Percentiles rank a stretch among this genome's conserved stretches.
These are phyloP conservation scores for Aspergillus awamori DNA, from an alignment of 2,329 filamentous ascomycete species.

Conservation along the genomic window DNA sequence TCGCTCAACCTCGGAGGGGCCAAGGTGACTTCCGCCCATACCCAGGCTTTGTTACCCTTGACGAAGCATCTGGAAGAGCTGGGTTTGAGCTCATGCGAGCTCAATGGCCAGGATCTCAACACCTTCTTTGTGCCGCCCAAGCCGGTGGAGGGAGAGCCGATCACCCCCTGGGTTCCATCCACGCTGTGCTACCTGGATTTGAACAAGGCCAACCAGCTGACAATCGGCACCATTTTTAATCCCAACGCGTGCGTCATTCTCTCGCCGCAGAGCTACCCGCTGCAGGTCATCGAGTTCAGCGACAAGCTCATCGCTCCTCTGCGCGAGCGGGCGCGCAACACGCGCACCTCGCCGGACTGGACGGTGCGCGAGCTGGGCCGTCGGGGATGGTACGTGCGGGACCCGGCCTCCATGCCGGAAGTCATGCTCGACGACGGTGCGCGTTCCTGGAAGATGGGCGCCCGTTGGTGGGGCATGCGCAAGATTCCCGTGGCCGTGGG, in stretches of 20 bases:
- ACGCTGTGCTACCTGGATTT: conserved; percentile 76
- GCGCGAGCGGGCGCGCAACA: conserved; percentile 64
- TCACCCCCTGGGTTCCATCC: conserved; percentile 56
- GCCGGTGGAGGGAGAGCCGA: background rate
- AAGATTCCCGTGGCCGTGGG: conserved; percentile 62
- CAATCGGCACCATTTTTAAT: conserved; percentile 61
- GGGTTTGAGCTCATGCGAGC: conserved; percentile 66
- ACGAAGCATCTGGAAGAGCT: conserved; percentile 76
- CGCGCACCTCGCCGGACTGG: conserved; percentile 64
- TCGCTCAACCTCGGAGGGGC: conserved; percentile 78
- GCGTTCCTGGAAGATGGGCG: conserved; percentile 80
- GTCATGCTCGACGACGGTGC: conserved; percentile 56
- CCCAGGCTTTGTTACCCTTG: conserved; percentile 65
- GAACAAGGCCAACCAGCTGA: conserved; percentile 65
- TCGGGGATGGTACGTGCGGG: conserved; percentile 67
- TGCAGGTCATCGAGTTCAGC: conserved; percentile 75
- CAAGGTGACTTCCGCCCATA: conserved; percentile 66
- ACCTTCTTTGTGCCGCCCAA: conserved; percentile 55
- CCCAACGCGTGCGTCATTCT: conserved; percentile 61
- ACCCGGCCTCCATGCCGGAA: conserved; percentile 40
- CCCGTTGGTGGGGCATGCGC: conserved; percentile 80
- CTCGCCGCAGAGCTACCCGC: conserved; percentile 62
- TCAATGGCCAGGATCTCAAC: conserved; percentile 68
- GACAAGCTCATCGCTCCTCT: conserved; percentile 68
- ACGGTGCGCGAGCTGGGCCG: conserved; percentile 68